Base-by-base conservation (phyloP, 441 rosid genomes). In the Capsella rubella region DNA sequence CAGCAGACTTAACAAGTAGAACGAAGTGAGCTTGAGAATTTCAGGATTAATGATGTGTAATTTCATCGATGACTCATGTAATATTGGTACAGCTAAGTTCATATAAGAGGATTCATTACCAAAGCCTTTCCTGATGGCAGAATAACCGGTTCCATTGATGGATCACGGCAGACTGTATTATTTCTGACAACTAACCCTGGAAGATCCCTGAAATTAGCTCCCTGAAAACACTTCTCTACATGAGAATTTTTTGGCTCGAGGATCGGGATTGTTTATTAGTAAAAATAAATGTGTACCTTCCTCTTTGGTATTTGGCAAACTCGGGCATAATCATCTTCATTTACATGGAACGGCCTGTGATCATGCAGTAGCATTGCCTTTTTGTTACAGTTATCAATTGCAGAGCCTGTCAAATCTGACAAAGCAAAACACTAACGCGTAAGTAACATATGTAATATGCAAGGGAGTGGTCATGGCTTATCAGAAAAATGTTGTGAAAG, bases 121-220 rank as follows among this genome's bases (percentile, higher is more conserved):
- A 94, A 58, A 55, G 87, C 89, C 80, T 74, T 90, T 78, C 98
- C 98, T 28, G 96, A 94, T 43, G 95, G 97, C 69, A 93, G 84
- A 55, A 84, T 14, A 53, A 71, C 62, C 52, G 85, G 81, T 71
- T 82, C 69, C 75, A 77, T 70, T 18, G 67, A 72, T 78, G 85
- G 87, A 80, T 84, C 95, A 58, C 89, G 86, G 62, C 77, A 79
- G 6, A 56, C 92, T 67, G 90, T 89, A 76, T 87, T 89, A 18
- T 53, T 18, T 77, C 87, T 91, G 61, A 94, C 87, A 63, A 87
- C 72, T 69, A 91, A 53, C 47, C 98, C 97, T 1, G 95, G 95
- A 71, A 94, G 93, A 75, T 89, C 93, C 85, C 97, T 83, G 70
- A 90, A 90, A 81, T 89, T 91, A 21, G 95, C 97, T 78, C 97